Percentiles rank a stretch among this genome's conserved stretches.
These are phyloP conservation scores for Chlorella sorokiniana DNA, from an alignment of 139 green algal genomes.

Conservation along the genomic window DNA sequence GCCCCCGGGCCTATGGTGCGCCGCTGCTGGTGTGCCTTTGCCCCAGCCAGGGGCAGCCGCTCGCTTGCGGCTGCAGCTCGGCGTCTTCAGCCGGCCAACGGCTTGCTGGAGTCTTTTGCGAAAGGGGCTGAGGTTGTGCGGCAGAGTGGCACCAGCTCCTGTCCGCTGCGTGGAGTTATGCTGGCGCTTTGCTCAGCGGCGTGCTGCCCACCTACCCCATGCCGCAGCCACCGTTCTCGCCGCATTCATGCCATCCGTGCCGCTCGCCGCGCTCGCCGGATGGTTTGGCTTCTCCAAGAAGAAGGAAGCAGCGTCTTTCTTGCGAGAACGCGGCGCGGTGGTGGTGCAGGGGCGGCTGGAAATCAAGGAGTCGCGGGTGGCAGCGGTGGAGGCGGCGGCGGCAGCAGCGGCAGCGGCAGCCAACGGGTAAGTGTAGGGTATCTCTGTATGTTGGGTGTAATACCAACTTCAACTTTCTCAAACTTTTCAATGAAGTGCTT, in stretches of 20 bases:
- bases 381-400: constrained; percentile 1
- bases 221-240: constrained; percentile 21
- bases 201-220: background rate
- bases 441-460: background rate
- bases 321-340: constrained; percentile 18
- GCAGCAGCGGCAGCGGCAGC: background rate
- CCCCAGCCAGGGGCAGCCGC: no score
- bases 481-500: no score
- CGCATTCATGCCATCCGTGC: constrained; percentile 23
- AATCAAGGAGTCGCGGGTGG: constrained; percentile 20
- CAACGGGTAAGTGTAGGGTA: no score
- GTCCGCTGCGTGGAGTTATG: no score
- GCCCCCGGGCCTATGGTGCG: constrained; percentile 5
- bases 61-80: no score
- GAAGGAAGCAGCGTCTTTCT: constrained; percentile 1
- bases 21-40: no score
- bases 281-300: constrained; percentile 36
- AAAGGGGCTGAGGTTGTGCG: no score
- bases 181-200: background rate
- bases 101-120: no score
- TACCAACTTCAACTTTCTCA: no score
- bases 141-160: no score
- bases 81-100: no score
- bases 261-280: background rate
- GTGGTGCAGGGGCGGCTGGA: constrained; percentile 15